phyloP scores from a whole-genome alignment of 169 alveolate genomes.

The Nephromyces sp. region DNA sequence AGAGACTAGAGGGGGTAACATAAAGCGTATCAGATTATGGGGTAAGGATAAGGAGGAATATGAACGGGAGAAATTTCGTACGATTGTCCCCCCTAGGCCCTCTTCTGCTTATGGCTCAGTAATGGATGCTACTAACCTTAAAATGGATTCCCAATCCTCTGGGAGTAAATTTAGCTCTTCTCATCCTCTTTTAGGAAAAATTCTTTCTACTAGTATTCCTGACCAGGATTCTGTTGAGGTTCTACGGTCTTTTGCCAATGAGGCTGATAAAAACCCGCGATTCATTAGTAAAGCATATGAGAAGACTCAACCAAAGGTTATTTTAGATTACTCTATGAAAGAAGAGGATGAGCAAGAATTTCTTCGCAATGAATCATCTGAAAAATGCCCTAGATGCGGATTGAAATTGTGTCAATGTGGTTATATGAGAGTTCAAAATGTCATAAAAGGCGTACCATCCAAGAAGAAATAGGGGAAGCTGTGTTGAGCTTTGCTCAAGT shows the following conservation, averaged over 20 bases:
- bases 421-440: neutral
- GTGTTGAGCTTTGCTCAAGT: too few species aligned
- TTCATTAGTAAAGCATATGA: slow-evolving; percentile 24
- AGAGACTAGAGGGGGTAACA: slow-evolving; percentile 13
- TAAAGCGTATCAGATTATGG: neutral
- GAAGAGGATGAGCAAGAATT: slow-evolving; percentile 4
- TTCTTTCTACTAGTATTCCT: neutral
- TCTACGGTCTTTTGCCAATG: slow-evolving; percentile 16
- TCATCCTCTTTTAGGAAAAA: neutral
- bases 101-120: slow-evolving; percentile 5
- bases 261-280: neutral
- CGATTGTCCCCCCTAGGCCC: slow-evolving; percentile 17
- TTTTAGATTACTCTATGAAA: slow-evolving; percentile 1
- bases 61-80: slow-evolving; percentile 4
- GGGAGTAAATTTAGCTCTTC: neutral
- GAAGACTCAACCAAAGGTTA: slow-evolving; percentile 27
- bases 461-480: too few species aligned
- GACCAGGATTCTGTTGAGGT: slow-evolving; percentile 21
- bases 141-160: too few species aligned
- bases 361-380: neutral
- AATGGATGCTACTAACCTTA: too few species aligned
- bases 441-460: neutral
- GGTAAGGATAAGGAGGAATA: neutral
- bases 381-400: slow-evolving; percentile 27
- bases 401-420: slow-evolving; percentile 18